Evolutionary conservation across 495 filamentous ascomycete species (phyloP).

Genomic region (Lasiosphaeria hispida): DNA sequence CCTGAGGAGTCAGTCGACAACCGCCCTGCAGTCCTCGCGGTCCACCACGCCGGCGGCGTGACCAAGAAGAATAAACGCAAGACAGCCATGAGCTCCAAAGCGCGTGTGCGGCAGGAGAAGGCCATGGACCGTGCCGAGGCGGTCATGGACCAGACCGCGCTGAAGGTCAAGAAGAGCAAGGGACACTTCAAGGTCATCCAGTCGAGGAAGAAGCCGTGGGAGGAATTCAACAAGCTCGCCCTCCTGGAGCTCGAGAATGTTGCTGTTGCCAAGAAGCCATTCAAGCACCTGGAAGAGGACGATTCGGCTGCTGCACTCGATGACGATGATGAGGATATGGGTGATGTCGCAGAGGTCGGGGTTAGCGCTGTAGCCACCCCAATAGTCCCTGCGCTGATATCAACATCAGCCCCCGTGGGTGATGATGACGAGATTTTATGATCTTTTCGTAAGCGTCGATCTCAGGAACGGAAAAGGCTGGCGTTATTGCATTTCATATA

Average conservation of each 20-base stretch:
- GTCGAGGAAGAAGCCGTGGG: conserved; percentile 54
- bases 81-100: conserved; percentile 59
- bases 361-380: not conserved
- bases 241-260: not conserved
- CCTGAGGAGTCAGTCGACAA: conserved; percentile 49
- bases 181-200: conserved; percentile 59
- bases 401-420: not conserved
- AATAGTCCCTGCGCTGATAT: not conserved
- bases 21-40: conserved; percentile 60
- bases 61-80: conserved; percentile 63
- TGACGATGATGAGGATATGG: conserved; percentile 29
- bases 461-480: not conserved
- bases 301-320: conserved; percentile 23
- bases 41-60: conserved; percentile 61
- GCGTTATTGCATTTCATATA: conserved; percentile 16
- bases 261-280: conserved; percentile 18
- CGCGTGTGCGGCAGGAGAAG: conserved; percentile 66
- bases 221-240: conserved; percentile 54
- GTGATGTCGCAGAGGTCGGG: conserved; percentile 3
- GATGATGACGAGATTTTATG: conserved; percentile 28
- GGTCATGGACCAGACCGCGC: conserved; percentile 64
- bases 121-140: conserved; percentile 71
- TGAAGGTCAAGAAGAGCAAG: conserved; percentile 67
- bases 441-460: not conserved
- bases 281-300: conserved; percentile 18